Evolutionary conservation across 2,329 filamentous ascomycete species (phyloP), one percentile per base, ranked within the genome.

Genomic region (Pseudogymnoascus sp.): DNA sequence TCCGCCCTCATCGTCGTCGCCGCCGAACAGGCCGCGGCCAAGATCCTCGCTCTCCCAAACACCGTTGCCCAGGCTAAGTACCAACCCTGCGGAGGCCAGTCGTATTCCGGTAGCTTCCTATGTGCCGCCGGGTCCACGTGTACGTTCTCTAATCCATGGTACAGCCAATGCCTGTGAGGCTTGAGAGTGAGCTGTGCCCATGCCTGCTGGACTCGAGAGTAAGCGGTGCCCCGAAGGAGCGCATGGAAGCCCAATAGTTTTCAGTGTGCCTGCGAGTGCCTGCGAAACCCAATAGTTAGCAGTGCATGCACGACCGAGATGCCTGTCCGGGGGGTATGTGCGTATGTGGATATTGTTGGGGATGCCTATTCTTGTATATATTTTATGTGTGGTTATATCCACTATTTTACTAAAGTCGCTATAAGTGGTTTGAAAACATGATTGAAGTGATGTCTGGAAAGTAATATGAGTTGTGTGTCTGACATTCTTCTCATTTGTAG

Each of bases 1-100:
- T 83, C 84, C 59, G 82, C 85, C 1, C 81, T 84, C 40, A 83
- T 89, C 68, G 85, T 89, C 71, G 79, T 85, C 36, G 84, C 81
- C 17, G 82, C 86, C 17, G 87, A 89, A 77, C 80, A 81, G 44
- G 85, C 85, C 8, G 80, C 80, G 4, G 78, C 78, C 67, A 80
- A 75, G 68, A 82, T 83, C 65, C 68, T 83, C 17, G 78, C 77
- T 17, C 68, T 81, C 9, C 26, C 26, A 19, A 8, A 57, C 13
- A 57, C 26, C 9, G 47, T 57, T 19, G 26, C 47, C 0, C 47
- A 57, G 47, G 60, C 60, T 36, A 62, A 50, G 42, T 62, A n/a
- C 36, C 23, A 33, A 50, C 60, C 26, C 23, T 62, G 60, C 9
- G 60, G 36, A 42, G 60, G 60, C 36, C 35, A 38, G 17, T 19